Evolutionary conservation across 2,329 filamentous ascomycete genomes (phyloP), one percentile per base, ranked within the genome.

Genomic region (Fusarium gaditjirri): DNA sequence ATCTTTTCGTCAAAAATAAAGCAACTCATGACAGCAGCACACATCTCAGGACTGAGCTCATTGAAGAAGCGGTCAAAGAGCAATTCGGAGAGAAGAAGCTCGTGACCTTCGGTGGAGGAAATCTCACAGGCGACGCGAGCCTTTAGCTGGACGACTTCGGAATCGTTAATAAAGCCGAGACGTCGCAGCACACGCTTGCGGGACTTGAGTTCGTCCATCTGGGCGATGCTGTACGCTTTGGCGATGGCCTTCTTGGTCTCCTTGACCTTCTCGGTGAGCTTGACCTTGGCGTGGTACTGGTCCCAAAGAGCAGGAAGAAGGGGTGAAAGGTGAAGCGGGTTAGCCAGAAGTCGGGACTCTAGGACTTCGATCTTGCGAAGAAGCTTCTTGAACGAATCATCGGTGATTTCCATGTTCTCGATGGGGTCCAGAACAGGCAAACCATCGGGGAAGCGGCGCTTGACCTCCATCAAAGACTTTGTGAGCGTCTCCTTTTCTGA

Each of bases 21-120:
- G 78, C 94, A 95, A 76, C 94, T 97, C 65, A 99, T 87, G 10
- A 95, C 90, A 1, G 95, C 89, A 2, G 96, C 96, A 76, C 92
- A 93, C 73, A 95, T 89, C 81, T 98, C 95, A 0, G 96, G 94
- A 0, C 91, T 91, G 46, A 98, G 85, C 79, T 98, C 95, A 80
- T 98, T 99, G 88, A 99, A 99, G 87, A 98, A 98, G 42, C 95
- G 90, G 81, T 98, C 97, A 83, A 99, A 98, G 2, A 99, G 88
- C 33, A 99, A 87, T 82, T 99, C 96, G 17, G 93, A 94, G 9
- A 99, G 88, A 72, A 99, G 91, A 44, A 99, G 86, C 81, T 99
- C 97, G 78, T 99, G 96, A 39, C 95, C 96, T 75, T 92, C 90
- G 4, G 89, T 92, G 1, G 95, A 97, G 70, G 94, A 97, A 73